phyloP scores from a whole-genome alignment of 2,329 filamentous ascomycete species.

The Aspergillus fijiensis region DNA sequence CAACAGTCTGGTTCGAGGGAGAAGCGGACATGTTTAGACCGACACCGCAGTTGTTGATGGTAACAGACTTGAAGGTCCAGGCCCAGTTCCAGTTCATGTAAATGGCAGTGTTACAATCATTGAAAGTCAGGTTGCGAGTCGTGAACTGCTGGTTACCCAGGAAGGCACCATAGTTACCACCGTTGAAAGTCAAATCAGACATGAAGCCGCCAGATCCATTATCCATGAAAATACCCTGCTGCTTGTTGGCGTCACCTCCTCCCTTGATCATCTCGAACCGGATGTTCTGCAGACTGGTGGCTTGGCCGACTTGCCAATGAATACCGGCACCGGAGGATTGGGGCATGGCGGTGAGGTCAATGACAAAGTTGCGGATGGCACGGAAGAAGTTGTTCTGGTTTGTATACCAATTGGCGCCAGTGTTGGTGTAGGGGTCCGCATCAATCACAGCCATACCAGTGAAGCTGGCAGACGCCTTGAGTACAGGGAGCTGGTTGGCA shows the following conservation, averaged over 20 bases:
- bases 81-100: constrained; percentile 93
- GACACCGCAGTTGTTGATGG: constrained; percentile 70
- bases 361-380: constrained; percentile 76
- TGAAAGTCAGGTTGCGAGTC: constrained; percentile 78
- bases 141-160: constrained; percentile 87
- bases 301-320: constrained; percentile 84
- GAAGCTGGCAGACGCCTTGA: constrained; percentile 74
- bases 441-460: constrained; percentile 86
- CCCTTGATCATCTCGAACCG: constrained; percentile 75
- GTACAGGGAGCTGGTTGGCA: constrained; percentile 65
- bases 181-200: constrained; percentile 79
- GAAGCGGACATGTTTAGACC: constrained; percentile 76
- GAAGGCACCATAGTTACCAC: constrained; percentile 74
- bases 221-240: constrained; percentile 80
- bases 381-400: constrained; percentile 85
- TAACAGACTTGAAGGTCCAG: constrained; percentile 75
- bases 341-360: constrained; percentile 70
- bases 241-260: constrained; percentile 62
- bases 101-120: constrained; percentile 76
- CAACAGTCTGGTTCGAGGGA: constrained; percentile 69
- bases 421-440: constrained; percentile 73
- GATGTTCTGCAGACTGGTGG: constrained; percentile 77
- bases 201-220: constrained; percentile 84
- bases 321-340: constrained; percentile 65
- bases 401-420: constrained; percentile 71